Conservation (phyloP, 83 land plant species). For the Picea abies region DNA sequence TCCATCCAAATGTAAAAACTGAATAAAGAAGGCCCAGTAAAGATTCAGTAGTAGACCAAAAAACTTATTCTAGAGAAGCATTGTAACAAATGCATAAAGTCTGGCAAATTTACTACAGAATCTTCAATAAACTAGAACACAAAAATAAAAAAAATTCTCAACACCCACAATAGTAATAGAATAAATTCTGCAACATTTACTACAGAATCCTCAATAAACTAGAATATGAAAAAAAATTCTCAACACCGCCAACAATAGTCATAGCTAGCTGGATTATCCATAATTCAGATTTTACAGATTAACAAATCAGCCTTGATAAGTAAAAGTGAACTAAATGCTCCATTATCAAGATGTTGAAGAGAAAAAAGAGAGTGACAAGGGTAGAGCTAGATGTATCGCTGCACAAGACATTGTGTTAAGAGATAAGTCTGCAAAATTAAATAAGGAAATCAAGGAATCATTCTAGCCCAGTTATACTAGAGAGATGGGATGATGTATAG, state of each 20-base stretch:
- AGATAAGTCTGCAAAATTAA: no score
- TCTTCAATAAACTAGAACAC: background rate
- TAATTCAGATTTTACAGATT: background rate
- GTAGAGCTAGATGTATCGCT: no score
- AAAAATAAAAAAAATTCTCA: background rate
- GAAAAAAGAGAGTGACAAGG: no score
- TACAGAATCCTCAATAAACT: background rate
- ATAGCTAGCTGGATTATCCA: background rate
- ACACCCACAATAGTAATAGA: background rate
- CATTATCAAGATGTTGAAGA: no score
- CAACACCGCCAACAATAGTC: background rate
- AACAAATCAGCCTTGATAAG: no score
- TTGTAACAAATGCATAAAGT: background rate
- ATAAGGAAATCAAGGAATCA: no score
- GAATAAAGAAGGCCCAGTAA: background rate
- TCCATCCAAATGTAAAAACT: background rate
- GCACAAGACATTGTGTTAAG: no score
- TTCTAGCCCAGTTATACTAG: no score
- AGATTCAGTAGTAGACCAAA: background rate
- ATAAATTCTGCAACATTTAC: background rate
- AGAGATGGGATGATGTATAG: no score
- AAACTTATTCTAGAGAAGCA: background rate
- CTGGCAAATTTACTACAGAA: background rate
- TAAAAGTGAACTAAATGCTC: no score
- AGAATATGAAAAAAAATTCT: background rate